Base-by-base conservation (phyloP, 345 rosid genomes). In the Bruguiera sexangula region DNA sequence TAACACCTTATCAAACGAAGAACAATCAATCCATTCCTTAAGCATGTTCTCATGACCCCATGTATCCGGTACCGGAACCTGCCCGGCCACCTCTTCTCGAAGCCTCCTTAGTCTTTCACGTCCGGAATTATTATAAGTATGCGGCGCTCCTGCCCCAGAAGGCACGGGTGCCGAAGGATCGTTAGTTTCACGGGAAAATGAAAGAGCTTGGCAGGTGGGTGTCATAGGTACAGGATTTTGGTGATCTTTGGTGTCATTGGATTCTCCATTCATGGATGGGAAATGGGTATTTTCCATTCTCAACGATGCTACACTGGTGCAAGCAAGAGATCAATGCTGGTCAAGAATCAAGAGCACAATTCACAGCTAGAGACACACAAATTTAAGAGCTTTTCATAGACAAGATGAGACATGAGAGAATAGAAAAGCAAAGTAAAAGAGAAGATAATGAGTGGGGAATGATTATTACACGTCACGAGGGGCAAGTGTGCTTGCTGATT, bases 31-130 rank as follows among this genome's bases (percentile, higher is more conserved):
- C 96, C 96, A 90, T 15, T 86, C 87, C 59, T 62, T 79, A 3
- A 90, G 86, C 73, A 82, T 57, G 18, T 76, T 80, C 70, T 90
- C 96, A 43, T 88, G 84, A 1, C 85, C 87, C 96, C 96, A 88
- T 7, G 56, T 71, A 0, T 90, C 96, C 6, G 94, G 93, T 69
- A 90, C 78, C 66, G 63, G 18, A 60, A 88, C 84, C 58, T 66
- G 66, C 20, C 96, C 93, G 0, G 82, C 83, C 54, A 85, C 79
- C 57, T 82, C 90, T 58, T 83, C 84, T 65, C 87, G 69, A 63
- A 85, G 89, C 73, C 86, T 84, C 82, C 85, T 88, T 24, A 87
- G 84, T 78, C 83, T 82, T 71, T 90, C 94, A 1, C 87, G 84
- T 64, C 92, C 94, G 21, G n/a, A 31, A 22, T 62, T 29, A 34